Conservation (phyloP, 2,329 filamentous ascomycete species). For the Ophiosphaerella korrae region DNA sequence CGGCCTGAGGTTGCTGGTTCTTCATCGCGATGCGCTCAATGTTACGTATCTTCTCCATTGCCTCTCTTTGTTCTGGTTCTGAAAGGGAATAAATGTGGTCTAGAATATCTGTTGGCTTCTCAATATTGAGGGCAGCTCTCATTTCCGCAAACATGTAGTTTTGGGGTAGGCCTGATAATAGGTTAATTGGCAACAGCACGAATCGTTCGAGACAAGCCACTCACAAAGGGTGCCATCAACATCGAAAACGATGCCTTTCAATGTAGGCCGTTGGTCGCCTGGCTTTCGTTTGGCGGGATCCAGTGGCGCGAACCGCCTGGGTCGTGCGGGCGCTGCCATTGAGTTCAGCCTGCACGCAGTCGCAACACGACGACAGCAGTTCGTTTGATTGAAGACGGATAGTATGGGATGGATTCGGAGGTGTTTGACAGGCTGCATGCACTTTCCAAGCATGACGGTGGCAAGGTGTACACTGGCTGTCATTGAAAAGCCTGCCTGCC, state of each 20-base stretch:
- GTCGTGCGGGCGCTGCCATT: constrained; percentile 28
- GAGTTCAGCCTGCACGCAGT: constrained; percentile 4
- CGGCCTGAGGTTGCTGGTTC: constrained; percentile 79
- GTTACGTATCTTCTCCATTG: constrained; percentile 73
- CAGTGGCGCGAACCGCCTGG: constrained; percentile 59
- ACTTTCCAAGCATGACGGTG: too few relatives aligned
- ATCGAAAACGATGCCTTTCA: constrained; percentile 78
- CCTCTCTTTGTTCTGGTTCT: constrained; percentile 62
- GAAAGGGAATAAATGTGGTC: constrained; percentile 82
- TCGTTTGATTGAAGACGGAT: neutral
- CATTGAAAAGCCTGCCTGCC: too few relatives aligned
- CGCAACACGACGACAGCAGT: neutral
- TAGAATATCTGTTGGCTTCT: constrained; percentile 77
- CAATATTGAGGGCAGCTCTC: constrained; percentile 71
- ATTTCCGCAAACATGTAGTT: constrained; percentile 96
- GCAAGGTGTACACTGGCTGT: too few relatives aligned
- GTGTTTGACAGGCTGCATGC: constrained; percentile 2
- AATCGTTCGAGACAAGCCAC: constrained; percentile 35
- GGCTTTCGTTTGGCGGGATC: constrained; percentile 36
- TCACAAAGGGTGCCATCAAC: constrained; percentile 93
- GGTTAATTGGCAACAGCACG: too few relatives aligned
- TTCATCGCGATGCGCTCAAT: constrained; percentile 85
- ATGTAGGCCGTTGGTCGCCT: constrained; percentile 47
- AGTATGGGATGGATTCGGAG: neutral
- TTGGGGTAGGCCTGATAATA: constrained; percentile 73